A percentile compares a stretch with the other conserved stretches of the same genome.
Evolutionary conservation across 2,329 filamentous ascomycete genomes (phyloP).

Genomic region (Allantophomopsis lycopodina): DNA sequence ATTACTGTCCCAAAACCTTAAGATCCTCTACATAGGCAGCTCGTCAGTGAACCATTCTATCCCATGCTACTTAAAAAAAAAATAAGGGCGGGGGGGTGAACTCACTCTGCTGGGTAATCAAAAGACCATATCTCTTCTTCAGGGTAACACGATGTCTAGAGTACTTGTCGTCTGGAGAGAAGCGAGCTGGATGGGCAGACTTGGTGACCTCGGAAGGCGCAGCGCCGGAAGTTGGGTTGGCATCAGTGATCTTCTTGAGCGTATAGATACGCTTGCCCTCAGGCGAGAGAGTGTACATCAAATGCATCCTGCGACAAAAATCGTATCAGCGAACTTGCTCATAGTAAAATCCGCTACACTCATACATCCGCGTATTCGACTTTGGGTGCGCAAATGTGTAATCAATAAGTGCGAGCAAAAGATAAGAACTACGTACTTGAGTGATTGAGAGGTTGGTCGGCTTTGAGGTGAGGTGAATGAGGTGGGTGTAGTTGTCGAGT

Average conservation of each 20-base stretch:
- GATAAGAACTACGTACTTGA: too few species aligned
- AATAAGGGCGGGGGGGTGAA: too few species aligned
- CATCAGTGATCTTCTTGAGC: slow-evolving; percentile 75
- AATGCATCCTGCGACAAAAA: slow-evolving; percentile 37
- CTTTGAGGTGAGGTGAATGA: too few species aligned
- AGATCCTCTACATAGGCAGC: slow-evolving; percentile 22
- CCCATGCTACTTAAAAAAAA: slow-evolving; percentile 2
- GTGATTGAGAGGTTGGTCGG: too few species aligned
- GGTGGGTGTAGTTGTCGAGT: too few species aligned
- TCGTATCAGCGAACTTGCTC: too few species aligned
- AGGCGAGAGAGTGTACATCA: slow-evolving; percentile 75
- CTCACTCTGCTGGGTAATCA: slow-evolving; percentile 67
- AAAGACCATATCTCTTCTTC: slow-evolving; percentile 82
- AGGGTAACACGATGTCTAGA: slow-evolving; percentile 89
- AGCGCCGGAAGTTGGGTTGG: slow-evolving; percentile 16
- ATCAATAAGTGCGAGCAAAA: too few species aligned
- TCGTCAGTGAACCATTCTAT: slow-evolving; percentile 10
- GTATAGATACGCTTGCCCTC: slow-evolving; percentile 87
- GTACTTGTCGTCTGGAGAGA: slow-evolving; percentile 98
- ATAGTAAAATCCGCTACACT: too few species aligned
- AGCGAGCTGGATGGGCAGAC: slow-evolving; percentile 88
- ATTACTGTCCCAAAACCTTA: slow-evolving; percentile 26
- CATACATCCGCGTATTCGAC: too few species aligned
- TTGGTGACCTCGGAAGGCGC: slow-evolving; percentile 61
- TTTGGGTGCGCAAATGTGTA: too few species aligned